Evolutionary conservation across 768 basidiomycete genomes (phyloP), one percentile per base, ranked within the genome.

Genomic region (Candolleomyces efflorescens): DNA sequence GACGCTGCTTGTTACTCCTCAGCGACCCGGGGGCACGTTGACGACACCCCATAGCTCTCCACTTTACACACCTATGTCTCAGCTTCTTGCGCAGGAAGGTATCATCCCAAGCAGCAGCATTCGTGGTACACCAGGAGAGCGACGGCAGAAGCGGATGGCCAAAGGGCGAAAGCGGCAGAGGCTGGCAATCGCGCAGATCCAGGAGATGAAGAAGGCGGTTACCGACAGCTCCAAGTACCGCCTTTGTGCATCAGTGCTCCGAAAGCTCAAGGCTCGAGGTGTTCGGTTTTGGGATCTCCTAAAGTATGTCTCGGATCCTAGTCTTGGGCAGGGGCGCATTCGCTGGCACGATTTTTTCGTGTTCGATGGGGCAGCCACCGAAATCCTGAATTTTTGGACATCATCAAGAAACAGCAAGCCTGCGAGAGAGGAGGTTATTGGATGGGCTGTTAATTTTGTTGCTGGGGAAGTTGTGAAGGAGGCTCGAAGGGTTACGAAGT

Each of bases 301-400:
- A 15, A 39, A 64, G 3, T 68, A 67, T 57, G 57, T 73, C 2
- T 70, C 66, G 22, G 62, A 72, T 55, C 70, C 72, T 0, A 24
- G 36, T 0, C 58, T 64, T 27, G 51, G 53, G 12, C 52, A 62
- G 20, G 64, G 68, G 2, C 17, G 44, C 0, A 39, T 55, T 1
- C 64, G 67, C 10, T 71, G 62, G 60, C 24, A 65, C 0, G 60
- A 68, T 3, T 68, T 74, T 44, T 71, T 73, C 38, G 17, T 23
- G 5, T 5, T 49, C 11, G 9, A 12, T 0, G 65, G 61, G 3
- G n/a, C 36, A 18, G 59, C 57, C 0, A 45, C 56, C 0, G 10
- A 52, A 23, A 61, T 74, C 2, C 59, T 76, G 1, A 55, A 70
- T 38, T 63, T 63, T 55, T 74, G 71, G 69, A 56, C 53, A 1